A percentile compares a stretch with the other conserved stretches of the same genome.
phyloP scores from a whole-genome alignment of 305 asterid genomes.

The Solanum hybrid region DNA sequence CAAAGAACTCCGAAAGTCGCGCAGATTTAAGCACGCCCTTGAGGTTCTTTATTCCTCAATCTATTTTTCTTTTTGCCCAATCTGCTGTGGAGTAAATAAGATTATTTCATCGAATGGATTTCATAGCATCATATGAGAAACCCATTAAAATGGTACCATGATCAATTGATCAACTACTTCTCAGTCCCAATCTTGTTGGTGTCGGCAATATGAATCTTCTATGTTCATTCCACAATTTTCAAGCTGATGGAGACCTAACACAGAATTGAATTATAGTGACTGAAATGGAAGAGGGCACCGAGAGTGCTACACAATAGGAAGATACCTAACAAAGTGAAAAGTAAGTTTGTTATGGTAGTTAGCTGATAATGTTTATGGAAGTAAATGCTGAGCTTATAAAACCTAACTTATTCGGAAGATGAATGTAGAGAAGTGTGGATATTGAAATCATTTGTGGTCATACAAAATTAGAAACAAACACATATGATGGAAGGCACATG shows the following conservation, averaged over 20 bases:
- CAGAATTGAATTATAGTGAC: background rate
- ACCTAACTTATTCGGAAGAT: background rate
- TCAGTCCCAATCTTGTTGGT: background rate
- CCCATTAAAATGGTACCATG: background rate
- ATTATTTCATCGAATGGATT: background rate
- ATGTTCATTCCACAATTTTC: background rate
- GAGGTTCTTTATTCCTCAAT: slow-evolving; percentile 36
- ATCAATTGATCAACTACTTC: background rate
- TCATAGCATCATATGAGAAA: background rate
- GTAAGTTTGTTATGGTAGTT: background rate
- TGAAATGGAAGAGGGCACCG: background rate
- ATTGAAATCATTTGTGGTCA: background rate
- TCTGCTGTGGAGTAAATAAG: background rate
- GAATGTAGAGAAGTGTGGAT: background rate
- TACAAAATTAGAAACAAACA: background rate
- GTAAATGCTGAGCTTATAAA: background rate
- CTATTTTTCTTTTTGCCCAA: background rate
- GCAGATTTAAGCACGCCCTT: slow-evolving; percentile 78
- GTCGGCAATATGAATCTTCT: background rate
- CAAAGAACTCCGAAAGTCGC: slow-evolving; percentile 55
- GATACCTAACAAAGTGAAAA: background rate
- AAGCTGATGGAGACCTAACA: background rate
- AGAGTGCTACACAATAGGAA: background rate
- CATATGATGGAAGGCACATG: background rate
- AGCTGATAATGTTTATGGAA: background rate